Conservation (phyloP, 75 land plant species). For the Picea glauca region DNA sequence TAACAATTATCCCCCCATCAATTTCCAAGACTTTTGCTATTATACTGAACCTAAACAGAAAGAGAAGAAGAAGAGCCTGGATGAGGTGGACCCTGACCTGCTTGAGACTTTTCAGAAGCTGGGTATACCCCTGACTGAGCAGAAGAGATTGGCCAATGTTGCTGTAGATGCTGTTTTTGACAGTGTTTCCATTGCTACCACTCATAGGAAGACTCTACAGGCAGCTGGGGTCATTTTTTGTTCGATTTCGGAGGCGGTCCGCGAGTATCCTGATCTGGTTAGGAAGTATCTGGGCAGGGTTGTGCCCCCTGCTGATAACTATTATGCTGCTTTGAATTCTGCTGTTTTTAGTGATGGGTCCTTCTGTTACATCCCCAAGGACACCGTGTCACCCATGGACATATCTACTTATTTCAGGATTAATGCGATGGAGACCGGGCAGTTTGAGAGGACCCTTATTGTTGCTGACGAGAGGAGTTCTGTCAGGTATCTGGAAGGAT, state of each 20-base stretch:
- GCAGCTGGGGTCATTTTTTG: constrained; percentile 91
- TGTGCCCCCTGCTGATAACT: constrained; percentile 92
- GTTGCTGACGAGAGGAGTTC: constrained; percentile 84
- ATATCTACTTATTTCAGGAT: constrained; percentile 96
- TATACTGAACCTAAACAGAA: constrained; percentile 92
- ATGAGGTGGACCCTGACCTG: constrained; percentile 93
- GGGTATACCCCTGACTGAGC: constrained; percentile 89
- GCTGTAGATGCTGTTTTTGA: constrained; percentile 99
- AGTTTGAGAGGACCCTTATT: constrained; percentile 95
- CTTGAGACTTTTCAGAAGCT: constrained; percentile 72
- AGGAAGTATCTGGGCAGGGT: constrained; percentile 84
- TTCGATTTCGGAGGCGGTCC: constrained; percentile 94
- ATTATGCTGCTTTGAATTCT: constrained; percentile 88
- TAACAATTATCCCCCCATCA: constrained; percentile 64
- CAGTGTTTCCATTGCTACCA: constrained; percentile 97
- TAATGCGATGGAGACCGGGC: constrained; percentile 91
- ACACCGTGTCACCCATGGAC: constrained; percentile 91
- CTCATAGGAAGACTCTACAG: constrained; percentile 83
- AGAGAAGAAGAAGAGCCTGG: constrained; percentile 80
- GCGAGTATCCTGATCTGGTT: constrained; percentile 88
- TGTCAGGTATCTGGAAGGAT: constrained; percentile 95
- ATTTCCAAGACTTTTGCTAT: constrained; percentile 84
- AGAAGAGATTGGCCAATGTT: constrained; percentile 90
- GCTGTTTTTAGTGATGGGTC: constrained; percentile 99
- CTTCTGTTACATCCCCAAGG: constrained; percentile 93